A percentile compares a stretch with the other conserved stretches of the same genome.
These are phyloP conservation scores for Hypomontagnella monticulosa DNA, from an alignment of 495 filamentous ascomycete genomes.

Conservation along the genomic window DNA sequence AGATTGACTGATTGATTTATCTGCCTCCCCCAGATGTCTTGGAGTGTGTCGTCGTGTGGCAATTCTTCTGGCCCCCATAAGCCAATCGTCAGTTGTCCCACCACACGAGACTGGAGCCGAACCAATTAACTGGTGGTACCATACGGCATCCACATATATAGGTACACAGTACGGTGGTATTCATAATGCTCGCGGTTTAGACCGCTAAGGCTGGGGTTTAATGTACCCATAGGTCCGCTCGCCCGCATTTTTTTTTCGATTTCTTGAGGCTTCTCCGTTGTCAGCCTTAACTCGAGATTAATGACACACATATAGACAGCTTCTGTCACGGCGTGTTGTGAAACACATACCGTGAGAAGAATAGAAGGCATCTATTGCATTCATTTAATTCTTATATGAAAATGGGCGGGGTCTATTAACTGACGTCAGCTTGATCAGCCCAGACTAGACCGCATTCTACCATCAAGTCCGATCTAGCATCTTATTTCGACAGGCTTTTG, in stretches of 20 bases:
- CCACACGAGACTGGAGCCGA: neutral
- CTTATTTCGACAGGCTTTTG: constrained; percentile 21
- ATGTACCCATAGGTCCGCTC: neutral
- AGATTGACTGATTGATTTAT: constrained; percentile 3
- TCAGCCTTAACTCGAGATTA: neutral
- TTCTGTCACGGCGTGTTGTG: neutral
- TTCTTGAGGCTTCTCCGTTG: neutral
- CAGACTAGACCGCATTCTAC: constrained; percentile 23
- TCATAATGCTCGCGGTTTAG: no score
- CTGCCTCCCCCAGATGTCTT: constrained; percentile 7
- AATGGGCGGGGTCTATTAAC: constrained; percentile 2
- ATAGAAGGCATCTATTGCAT: neutral
- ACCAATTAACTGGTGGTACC: constrained; percentile 1
- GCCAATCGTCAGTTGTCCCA: constrained; percentile 16
- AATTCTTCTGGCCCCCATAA: constrained; percentile 7
- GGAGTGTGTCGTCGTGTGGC: constrained; percentile 14
- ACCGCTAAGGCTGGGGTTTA: no score
- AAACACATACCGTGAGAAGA: neutral
- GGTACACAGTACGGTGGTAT: neutral
- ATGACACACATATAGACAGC: neutral
- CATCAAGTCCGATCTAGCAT: constrained; percentile 13
- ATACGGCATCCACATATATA: neutral
- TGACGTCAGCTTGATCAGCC: constrained; percentile 25
- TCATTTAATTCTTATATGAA: neutral
- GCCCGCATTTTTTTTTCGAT: neutral